These are phyloP conservation scores for Hansenula sp. DNA, from an alignment of 1,139 yeast genomes.

Conservation along the genomic window DNA sequence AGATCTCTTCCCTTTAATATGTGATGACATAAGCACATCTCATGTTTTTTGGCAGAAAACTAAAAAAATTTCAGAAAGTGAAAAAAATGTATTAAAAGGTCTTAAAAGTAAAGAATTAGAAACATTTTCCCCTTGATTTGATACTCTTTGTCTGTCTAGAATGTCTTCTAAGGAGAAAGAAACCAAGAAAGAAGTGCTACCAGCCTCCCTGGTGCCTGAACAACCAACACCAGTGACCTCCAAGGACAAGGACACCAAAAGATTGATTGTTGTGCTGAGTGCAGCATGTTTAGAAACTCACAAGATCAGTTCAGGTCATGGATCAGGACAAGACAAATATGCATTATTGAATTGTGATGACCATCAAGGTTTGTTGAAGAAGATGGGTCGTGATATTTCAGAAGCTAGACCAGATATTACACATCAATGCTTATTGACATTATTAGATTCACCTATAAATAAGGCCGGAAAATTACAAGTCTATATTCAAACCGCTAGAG, in stretches of 20 bases:
- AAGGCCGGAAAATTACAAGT: constrained; percentile 97
- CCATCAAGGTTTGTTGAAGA: constrained; percentile 91
- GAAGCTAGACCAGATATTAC: constrained; percentile 99
- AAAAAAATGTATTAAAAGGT: too few species aligned
- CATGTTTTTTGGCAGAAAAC: not conserved
- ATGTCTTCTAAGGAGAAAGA: not conserved
- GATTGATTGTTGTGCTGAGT: constrained; percentile 87
- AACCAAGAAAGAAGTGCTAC: constrained; percentile 36
- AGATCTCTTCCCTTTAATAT: too few species aligned
- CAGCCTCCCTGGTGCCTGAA: constrained; percentile 75
- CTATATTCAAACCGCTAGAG: constrained; percentile 92
- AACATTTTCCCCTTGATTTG: not conserved
- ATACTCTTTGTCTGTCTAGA: not conserved
- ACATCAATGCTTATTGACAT: constrained; percentile 89
- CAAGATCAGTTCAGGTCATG: constrained; percentile 63
- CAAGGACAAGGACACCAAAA: constrained; percentile 75
- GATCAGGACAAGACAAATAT: constrained; percentile 86
- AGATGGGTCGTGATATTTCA: constrained; percentile 95
- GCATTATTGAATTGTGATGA: constrained; percentile 95
- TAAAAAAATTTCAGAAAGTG: not conserved
- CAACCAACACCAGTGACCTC: constrained; percentile 81
- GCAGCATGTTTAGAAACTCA: constrained; percentile 96
- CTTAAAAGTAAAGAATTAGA: not conserved
- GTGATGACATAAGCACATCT: not conserved
- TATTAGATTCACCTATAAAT: constrained; percentile 93